These are phyloP conservation scores for Elsinoe ampelina DNA, from an alignment of 2,329 filamentous ascomycete genomes.

Conservation along the genomic window DNA sequence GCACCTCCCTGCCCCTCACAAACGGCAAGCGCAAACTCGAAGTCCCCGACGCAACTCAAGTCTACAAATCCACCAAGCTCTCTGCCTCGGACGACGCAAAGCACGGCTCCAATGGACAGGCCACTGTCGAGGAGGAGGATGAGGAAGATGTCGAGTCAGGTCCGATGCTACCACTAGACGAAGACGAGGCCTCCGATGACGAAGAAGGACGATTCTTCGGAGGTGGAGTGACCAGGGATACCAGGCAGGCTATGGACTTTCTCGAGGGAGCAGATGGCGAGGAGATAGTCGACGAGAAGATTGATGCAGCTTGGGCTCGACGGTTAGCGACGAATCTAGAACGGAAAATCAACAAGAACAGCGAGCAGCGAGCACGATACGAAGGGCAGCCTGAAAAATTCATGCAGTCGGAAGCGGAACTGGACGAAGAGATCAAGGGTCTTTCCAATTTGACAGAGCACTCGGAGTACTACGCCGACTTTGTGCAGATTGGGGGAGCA, in stretches of 20 bases:
- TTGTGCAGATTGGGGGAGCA: conserved; percentile 59
- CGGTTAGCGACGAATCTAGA: conserved; percentile 77
- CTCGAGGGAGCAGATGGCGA: conserved; percentile 58
- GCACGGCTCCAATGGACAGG: conserved; percentile 13
- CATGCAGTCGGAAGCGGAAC: conserved; percentile 75
- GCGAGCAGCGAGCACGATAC: conserved; percentile 76
- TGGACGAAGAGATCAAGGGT: conserved; percentile 79
- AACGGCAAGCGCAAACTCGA: conserved; percentile 51
- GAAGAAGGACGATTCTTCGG: conserved; percentile 95
- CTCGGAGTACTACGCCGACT: conserved; percentile 70
- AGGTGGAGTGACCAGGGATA: conserved; percentile 72
- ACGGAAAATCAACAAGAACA: conserved; percentile 82
- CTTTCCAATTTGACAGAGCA: conserved; percentile 83
- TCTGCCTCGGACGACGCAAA: conserved; percentile 42
- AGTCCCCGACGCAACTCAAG: conserved; percentile 43
- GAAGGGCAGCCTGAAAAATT: conserved; percentile 72
- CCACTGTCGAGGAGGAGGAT: conserved; percentile 41
- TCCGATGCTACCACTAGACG: conserved; percentile 23
- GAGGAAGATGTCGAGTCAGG: conserved; percentile 27
- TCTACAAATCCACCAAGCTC: conserved; percentile 53
- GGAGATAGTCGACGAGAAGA: conserved; percentile 55
- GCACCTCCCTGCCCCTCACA: conserved; percentile 25
- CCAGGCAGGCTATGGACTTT: conserved; percentile 77
- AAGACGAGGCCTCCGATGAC: conserved; percentile 55
- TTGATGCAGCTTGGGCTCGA: conserved; percentile 75